Conservation (phyloP, 1,139 yeast genomes). For the Taphrina deformans region DNA sequence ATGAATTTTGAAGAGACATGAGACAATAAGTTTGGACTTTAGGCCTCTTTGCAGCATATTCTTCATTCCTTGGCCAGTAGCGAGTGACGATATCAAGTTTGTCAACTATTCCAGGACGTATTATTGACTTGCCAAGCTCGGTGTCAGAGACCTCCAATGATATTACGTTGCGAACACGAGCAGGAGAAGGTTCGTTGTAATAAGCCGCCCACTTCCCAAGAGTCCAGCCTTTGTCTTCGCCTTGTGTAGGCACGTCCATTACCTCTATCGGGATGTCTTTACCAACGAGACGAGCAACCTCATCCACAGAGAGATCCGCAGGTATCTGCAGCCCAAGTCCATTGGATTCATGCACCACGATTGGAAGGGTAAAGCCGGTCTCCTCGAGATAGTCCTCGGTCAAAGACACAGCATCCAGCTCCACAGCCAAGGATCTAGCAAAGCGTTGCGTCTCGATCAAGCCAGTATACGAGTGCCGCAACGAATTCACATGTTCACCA, state of each 20-base stretch:
- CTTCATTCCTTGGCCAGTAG: constrained; percentile 55
- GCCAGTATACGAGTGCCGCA: constrained; percentile 63
- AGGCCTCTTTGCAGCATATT: constrained; percentile 48
- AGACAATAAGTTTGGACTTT: constrained; percentile 61
- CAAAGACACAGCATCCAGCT: constrained; percentile 46
- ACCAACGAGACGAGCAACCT: constrained; percentile 64
- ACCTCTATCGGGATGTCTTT: constrained; percentile 68
- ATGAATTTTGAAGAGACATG: constrained; percentile 80
- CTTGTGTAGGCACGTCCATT: constrained; percentile 80
- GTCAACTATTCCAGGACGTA: constrained; percentile 65
- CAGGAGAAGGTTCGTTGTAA: constrained; percentile 52
- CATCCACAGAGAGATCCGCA: constrained; percentile 53
- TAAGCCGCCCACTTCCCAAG: constrained; percentile 75
- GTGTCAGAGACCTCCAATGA: constrained; percentile 73
- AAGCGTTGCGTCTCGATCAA: constrained; percentile 43
- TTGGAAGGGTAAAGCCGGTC: constrained; percentile 47
- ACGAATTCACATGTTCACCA: constrained; percentile 65
- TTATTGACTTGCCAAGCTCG: constrained; percentile 54
- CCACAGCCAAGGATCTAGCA: constrained; percentile 38
- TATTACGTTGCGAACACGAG: constrained; percentile 72
- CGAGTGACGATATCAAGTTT: constrained; percentile 68
- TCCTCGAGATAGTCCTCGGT: constrained; percentile 48
- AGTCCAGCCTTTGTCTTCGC: constrained; percentile 61
- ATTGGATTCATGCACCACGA: constrained; percentile 46
- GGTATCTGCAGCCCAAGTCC: constrained; percentile 53